A percentile compares a stretch with the other conserved stretches of the same genome.
Conservation (phyloP, 2,329 filamentous ascomycete species). For the Xylariaceae sp. region DNA sequence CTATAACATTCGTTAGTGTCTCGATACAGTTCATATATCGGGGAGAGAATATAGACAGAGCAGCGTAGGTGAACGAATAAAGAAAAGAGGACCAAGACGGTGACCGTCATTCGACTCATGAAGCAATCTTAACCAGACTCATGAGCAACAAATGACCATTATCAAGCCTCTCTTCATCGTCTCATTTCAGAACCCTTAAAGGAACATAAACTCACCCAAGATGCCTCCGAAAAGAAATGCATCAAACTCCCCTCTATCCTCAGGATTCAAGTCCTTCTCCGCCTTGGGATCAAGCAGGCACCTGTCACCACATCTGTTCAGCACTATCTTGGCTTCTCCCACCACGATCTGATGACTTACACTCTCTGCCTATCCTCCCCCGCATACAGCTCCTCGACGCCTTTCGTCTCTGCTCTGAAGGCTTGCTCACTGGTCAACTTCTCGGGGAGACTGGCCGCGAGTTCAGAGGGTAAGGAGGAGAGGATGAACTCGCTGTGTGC, state of each 20-base stretch:
- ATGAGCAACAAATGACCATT: too few relatives aligned
- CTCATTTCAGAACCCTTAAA: not conserved
- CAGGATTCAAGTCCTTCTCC: slow-evolving; percentile 73
- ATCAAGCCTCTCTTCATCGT: not conserved
- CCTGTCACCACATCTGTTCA: too few relatives aligned
- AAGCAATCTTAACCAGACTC: too few relatives aligned
- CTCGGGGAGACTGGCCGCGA: slow-evolving; percentile 64
- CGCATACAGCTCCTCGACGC: slow-evolving; percentile 76
- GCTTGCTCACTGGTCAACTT: slow-evolving; percentile 52
- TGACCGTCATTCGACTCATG: too few relatives aligned
- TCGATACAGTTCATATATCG: not conserved
- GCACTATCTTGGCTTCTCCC: too few relatives aligned
- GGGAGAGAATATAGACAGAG: not conserved
- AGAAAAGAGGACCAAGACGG: not conserved
- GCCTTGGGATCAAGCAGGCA: slow-evolving; percentile 89
- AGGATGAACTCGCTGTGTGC: slow-evolving; percentile 70
- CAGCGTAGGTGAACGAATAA: not conserved
- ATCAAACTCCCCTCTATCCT: slow-evolving; percentile 79
- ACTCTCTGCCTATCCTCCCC: slow-evolving; percentile 53
- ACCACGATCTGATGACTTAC: slow-evolving; percentile 45
- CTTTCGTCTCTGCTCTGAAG: slow-evolving; percentile 68
- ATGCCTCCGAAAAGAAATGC: slow-evolving; percentile 96
- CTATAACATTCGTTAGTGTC: slow-evolving; percentile 41
- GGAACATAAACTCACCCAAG: slow-evolving; percentile 57
- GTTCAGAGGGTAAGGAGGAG: slow-evolving; percentile 69